Conservation (phyloP, 2,329 filamentous ascomycete species). For the Clonostachys rhizophaga region DNA sequence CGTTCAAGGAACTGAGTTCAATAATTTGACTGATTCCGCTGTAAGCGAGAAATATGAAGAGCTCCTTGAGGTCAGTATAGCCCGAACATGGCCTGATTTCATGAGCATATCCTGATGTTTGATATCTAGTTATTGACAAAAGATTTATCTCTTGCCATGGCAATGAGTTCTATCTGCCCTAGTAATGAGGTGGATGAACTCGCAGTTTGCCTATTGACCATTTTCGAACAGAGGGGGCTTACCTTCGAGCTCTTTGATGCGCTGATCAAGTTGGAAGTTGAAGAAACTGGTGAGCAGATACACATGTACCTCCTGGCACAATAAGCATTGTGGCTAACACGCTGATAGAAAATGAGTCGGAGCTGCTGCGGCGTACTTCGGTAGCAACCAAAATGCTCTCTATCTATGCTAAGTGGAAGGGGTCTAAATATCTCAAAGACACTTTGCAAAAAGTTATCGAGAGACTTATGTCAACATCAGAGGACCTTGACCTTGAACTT, state of each 20-base stretch:
- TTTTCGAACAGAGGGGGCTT: constrained; percentile 63
- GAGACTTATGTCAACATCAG: constrained; percentile 60
- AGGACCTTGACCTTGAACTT: constrained; percentile 64
- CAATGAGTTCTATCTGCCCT: constrained; percentile 62
- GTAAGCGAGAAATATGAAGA: constrained; percentile 67
- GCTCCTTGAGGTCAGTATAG: constrained; percentile 45
- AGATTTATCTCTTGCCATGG: constrained; percentile 57
- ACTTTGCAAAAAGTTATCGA: constrained; percentile 65
- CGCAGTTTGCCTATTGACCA: constrained; percentile 61
- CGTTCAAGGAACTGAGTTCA: constrained; percentile 68
- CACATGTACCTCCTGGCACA: neutral
- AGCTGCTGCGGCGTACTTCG: constrained; percentile 62
- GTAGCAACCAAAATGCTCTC: constrained; percentile 71
- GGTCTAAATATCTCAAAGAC: constrained; percentile 54
- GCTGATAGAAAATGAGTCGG: constrained; percentile 58
- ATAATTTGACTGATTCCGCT: constrained; percentile 60
- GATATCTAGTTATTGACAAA: constrained; percentile 48
- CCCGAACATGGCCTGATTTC: neutral
- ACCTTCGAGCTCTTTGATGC: constrained; percentile 61
- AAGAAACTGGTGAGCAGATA: constrained; percentile 51
- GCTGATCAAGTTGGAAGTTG: constrained; percentile 64
- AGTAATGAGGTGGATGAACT: constrained; percentile 66
- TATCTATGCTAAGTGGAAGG: constrained; percentile 69
- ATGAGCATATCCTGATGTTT: constrained; percentile 3
- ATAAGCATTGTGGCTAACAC: neutral